Percentiles rank a stretch among this genome's conserved stretches.
Conservation (phyloP, 345 rosid genomes). For the Populus nigra region DNA sequence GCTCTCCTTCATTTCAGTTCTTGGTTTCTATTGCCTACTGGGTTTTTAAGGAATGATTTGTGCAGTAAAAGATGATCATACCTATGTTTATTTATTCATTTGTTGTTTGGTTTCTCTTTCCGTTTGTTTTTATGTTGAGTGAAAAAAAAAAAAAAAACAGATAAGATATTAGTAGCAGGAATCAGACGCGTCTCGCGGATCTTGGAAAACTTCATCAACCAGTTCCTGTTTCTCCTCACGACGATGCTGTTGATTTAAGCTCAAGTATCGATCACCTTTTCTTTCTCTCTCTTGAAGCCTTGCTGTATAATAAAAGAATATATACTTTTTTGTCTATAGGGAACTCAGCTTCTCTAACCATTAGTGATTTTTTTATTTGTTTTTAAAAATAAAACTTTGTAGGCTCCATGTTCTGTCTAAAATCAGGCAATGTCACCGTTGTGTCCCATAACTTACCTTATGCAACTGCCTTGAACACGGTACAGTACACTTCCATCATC, state of each 20-base stretch:
- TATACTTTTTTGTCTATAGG: neutral
- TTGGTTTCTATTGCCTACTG: neutral
- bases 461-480: constrained; percentile 59
- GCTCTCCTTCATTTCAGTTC: neutral
- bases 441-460: constrained; percentile 51
- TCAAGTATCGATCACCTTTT: constrained; percentile 49
- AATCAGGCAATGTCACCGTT: constrained; percentile 54
- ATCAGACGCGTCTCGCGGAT: constrained; percentile 47
- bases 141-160: constrained; percentile 27
- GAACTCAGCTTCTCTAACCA: constrained; percentile 11
- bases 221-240: constrained; percentile 52
- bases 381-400: neutral
- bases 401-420: constrained; percentile 59
- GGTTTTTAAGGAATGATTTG: neutral
- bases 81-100: neutral
- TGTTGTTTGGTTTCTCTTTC: neutral
- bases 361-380: neutral
- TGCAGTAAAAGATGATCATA: neutral
- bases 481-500: constrained; percentile 32
- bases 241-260: constrained; percentile 70
- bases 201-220: constrained; percentile 81
- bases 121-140: neutral
- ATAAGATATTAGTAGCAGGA: constrained; percentile 40
- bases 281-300: neutral
- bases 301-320: neutral